Evolutionary conservation across 2,329 filamentous ascomycete species (phyloP), one percentile per base, ranked within the genome.

Genomic region (Phyllosticta citriasiana): DNA sequence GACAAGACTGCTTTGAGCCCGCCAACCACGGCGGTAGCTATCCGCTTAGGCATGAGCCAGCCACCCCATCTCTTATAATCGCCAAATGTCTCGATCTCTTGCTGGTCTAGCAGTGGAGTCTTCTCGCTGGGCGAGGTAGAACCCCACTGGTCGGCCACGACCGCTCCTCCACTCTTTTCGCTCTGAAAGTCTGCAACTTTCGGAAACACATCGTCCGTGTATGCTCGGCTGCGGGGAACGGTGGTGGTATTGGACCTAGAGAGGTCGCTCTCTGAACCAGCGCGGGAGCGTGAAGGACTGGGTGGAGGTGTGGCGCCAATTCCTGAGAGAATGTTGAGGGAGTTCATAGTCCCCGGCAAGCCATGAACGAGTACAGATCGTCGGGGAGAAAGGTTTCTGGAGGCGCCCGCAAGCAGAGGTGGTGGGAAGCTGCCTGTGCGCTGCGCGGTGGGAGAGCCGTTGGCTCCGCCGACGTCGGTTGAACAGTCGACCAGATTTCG

Each of bases 311-410:
- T 80, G 71, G 79, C 80, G 71, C 83, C 82, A 71, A 86, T 83
- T 73, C 89, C 86, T 71, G 91, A 94, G 74, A 97, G 85, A 75
- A 96, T 90, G 79, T 94, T 96, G 80, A 96, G 82, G 70, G 92
- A 96, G 86, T 97, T 97, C 93, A 97, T 97, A 62, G 82, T 89
- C 80, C 76, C 75, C 72, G 69, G 67, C 66, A 70, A 72, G 78
- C 76, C 79, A 81, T 80, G 72, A 73, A 75, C 58, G 57, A 63
- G 71, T 59, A 57, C 47, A 57, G 64, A 61, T 60, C 63, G 47
- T 55, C 50, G 50, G 14, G 14, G 40, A 47, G 14, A 16, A 6
- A 47, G 50, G 14, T n/a, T 47, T 14, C 16, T n/a, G 6, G 40
- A n/a, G 40, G 16, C 40, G 40, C 40, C 40, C 40, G 40, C 40